Conservation (phyloP, 2,329 filamentous ascomycete genomes). For the Penicillium olsonii region DNA sequence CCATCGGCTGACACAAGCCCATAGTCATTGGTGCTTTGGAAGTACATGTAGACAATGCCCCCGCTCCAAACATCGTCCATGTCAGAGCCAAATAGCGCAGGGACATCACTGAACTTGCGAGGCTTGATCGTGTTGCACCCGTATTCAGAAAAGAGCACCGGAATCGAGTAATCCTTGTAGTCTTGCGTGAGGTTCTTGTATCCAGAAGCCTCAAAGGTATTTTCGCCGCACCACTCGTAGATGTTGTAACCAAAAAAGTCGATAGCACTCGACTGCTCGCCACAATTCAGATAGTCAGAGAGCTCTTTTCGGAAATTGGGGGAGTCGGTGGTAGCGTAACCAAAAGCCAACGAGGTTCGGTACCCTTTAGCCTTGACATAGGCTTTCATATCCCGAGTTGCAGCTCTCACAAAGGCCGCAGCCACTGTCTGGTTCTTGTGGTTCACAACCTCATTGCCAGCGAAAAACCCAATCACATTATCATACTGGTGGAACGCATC, state of each 20-base stretch:
- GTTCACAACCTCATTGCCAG: slow-evolving; percentile 95
- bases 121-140: slow-evolving; percentile 78
- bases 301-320: slow-evolving; percentile 74
- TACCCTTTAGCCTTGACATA: slow-evolving; percentile 80
- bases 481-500: slow-evolving; percentile 76
- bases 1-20: slow-evolving; percentile 65
- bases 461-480: slow-evolving; percentile 95
- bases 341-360: slow-evolving; percentile 73
- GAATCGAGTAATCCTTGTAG: slow-evolving; percentile 83
- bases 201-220: slow-evolving; percentile 71
- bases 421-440: slow-evolving; percentile 75
- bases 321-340: slow-evolving; percentile 56
- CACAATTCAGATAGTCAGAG: slow-evolving; percentile 93
- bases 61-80: slow-evolving; percentile 89
- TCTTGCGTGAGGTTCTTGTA: slow-evolving; percentile 79
- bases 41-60: slow-evolving; percentile 98
- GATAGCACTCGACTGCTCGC: slow-evolving; percentile 64
- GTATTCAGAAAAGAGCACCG: slow-evolving; percentile 96
- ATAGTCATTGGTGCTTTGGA: slow-evolving; percentile 84
- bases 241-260: slow-evolving; percentile 99
- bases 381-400: slow-evolving; percentile 88
- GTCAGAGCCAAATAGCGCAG: slow-evolving; percentile 71
- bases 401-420: slow-evolving; percentile 93
- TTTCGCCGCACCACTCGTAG: slow-evolving; percentile 95
- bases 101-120: slow-evolving; percentile 81